phyloP scores from a whole-genome alignment of 345 rosid genomes.

The Eucalyptus fibrosa region DNA sequence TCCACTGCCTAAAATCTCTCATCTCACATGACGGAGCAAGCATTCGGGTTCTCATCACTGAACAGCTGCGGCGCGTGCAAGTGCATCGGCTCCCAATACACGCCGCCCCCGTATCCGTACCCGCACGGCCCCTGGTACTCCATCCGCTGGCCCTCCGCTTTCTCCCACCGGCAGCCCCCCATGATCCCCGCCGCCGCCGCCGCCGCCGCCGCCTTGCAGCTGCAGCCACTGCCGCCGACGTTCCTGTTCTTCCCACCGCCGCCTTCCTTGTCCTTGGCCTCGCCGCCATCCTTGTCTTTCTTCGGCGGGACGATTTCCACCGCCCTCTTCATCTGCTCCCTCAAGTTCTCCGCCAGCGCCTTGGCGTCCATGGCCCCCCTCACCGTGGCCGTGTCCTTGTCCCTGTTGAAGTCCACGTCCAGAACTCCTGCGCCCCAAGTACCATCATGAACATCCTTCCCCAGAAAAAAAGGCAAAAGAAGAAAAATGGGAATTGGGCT shows the following conservation, averaged over 20 bases:
- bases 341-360: slow-evolving; percentile 10
- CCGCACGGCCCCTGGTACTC: not conserved
- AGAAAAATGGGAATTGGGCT: not conserved
- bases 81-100: not conserved
- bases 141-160: not conserved
- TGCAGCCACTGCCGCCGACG: not conserved
- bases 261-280: not conserved
- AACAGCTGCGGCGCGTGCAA: not conserved
- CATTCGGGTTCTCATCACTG: slow-evolving; percentile 14
- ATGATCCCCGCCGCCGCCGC: not conserved
- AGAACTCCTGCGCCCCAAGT: slow-evolving; percentile 13
- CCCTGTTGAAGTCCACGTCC: slow-evolving; percentile 5
- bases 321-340: slow-evolving; percentile 14
- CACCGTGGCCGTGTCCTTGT: slow-evolving; percentile 30
- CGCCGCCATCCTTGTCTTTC: slow-evolving; percentile 14
- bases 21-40: slow-evolving; percentile 4
- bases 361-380: slow-evolving; percentile 32
- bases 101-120: not conserved
- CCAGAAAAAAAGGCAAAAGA: not conserved
- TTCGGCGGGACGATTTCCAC: slow-evolving; percentile 26
- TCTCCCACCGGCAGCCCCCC: not conserved
- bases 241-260: not conserved
- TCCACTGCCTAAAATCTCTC: not conserved
- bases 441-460: not conserved
- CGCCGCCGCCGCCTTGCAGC: not conserved